phyloP scores from a whole-genome alignment of 2,329 filamentous ascomycete genomes.

The Aspergillus cejpii region DNA sequence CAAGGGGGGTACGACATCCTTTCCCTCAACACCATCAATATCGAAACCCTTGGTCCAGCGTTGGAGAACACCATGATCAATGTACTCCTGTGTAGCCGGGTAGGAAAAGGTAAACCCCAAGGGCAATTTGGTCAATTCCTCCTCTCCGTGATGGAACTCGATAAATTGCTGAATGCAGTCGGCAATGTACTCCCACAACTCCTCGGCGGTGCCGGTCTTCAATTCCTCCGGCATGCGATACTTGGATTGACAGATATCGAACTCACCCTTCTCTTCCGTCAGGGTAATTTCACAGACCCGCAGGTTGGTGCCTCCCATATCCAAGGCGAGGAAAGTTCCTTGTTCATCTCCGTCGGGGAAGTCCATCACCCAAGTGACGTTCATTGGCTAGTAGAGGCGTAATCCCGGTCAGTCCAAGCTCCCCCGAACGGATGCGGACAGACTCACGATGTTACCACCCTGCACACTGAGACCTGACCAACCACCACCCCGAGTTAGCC shows the following conservation, averaged over 20 bases:
- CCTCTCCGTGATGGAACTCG: constrained; percentile 68
- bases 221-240: constrained; percentile 91
- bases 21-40: constrained; percentile 80
- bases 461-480: constrained; percentile 69
- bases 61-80: constrained; percentile 86
- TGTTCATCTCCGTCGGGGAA: constrained; percentile 82
- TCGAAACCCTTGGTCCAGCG: constrained; percentile 98
- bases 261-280: constrained; percentile 79
- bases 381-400: constrained; percentile 68
- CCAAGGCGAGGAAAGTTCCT: constrained; percentile 80
- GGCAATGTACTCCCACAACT: constrained; percentile 92
- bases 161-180: constrained; percentile 89
- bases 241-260: constrained; percentile 92
- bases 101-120: constrained; percentile 96
- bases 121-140: constrained; percentile 57
- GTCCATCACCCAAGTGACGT: constrained; percentile 90
- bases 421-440: neutral
- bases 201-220: constrained; percentile 74
- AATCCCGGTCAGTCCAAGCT: neutral
- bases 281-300: constrained; percentile 90
- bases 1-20: constrained; percentile 85
- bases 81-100: constrained; percentile 85
- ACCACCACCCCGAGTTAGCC: neutral
- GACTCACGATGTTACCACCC: constrained; percentile 83
- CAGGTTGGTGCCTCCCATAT: constrained; percentile 95